Evolutionary conservation across 106 monocot genomes (phyloP).

Genomic region (Acorus gramineus): DNA sequence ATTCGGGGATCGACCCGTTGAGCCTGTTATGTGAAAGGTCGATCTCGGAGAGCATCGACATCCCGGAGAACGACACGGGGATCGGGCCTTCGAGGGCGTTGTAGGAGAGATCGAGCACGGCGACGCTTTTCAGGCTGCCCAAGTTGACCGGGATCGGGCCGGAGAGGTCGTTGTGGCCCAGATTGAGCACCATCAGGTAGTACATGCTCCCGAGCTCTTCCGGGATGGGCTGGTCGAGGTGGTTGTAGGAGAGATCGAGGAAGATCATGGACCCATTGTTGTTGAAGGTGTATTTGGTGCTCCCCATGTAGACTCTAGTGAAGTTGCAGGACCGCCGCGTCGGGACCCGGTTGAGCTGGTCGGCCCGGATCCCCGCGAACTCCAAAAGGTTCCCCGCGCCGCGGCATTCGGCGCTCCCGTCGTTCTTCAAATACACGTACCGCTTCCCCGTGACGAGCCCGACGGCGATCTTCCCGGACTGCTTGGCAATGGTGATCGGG

Average conservation of each 20-base stretch:
- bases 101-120: slow-evolving; percentile 76
- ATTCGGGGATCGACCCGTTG: slow-evolving; percentile 68
- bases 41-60: slow-evolving; percentile 72
- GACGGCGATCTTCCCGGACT: slow-evolving; percentile 73
- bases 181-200: slow-evolving; percentile 75
- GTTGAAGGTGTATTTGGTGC: slow-evolving; percentile 76
- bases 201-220: slow-evolving; percentile 61
- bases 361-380: slow-evolving; percentile 77
- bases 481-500: slow-evolving; percentile 50
- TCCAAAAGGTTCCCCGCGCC: slow-evolving; percentile 76
- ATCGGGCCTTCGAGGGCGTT: slow-evolving; percentile 70
- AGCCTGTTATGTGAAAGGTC: slow-evolving; percentile 78
- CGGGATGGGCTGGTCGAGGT: slow-evolving; percentile 44
- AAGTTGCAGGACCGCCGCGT: slow-evolving; percentile 69
- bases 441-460: slow-evolving; percentile 64
- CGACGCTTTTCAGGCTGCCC: slow-evolving; percentile 34
- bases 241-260: slow-evolving; percentile 78
- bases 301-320: slow-evolving; percentile 77
- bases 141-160: slow-evolving; percentile 54
- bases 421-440: slow-evolving; percentile 71
- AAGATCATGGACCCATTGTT: slow-evolving; percentile 94
- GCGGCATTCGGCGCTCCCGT: slow-evolving; percentile 55
- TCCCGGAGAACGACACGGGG: slow-evolving; percentile 39
- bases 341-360: slow-evolving; percentile 35
- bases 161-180: slow-evolving; percentile 68